Conservation (phyloP, 495 filamentous ascomycete genomes). For the Annulohypoxylon bovei region DNA sequence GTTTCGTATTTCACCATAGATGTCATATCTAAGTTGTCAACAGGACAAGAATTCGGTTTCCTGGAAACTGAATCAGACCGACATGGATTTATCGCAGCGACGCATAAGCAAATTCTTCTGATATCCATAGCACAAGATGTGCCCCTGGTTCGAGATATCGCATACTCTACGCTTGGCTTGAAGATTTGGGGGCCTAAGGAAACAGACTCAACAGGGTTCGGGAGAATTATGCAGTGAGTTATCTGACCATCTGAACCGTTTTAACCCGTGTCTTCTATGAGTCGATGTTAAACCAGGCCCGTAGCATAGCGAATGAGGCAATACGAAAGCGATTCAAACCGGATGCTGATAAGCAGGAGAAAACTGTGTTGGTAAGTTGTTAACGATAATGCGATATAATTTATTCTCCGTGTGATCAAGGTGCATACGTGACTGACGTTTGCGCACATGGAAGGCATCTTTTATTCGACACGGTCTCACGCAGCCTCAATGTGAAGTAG, state of each 20-base stretch:
- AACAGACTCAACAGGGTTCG: constrained; percentile 45
- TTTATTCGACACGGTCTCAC: constrained; percentile 55
- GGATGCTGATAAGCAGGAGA: constrained; percentile 27
- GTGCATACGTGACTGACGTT: constrained; percentile 27
- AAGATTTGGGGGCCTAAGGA: constrained; percentile 38
- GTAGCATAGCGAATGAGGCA: constrained; percentile 51
- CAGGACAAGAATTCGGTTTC: constrained; percentile 70
- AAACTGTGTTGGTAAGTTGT: constrained; percentile 55
- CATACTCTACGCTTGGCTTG: constrained; percentile 32
- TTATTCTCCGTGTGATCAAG: constrained; percentile 14
- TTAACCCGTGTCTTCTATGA: background rate
- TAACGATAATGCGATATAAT: background rate
- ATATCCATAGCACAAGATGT: constrained; percentile 47
- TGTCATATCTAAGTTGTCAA: constrained; percentile 70
- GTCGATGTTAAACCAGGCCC: background rate
- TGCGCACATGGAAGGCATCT: constrained; percentile 43
- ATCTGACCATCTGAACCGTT: too few species aligned
- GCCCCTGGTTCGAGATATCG: constrained; percentile 40
- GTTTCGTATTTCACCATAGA: constrained; percentile 67
- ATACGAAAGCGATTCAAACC: constrained; percentile 47
- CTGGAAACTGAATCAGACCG: constrained; percentile 67
- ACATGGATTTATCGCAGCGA: constrained; percentile 62
- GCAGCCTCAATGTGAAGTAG: constrained; percentile 51
- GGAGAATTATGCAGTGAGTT: constrained; percentile 59
- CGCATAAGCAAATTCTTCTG: constrained; percentile 60